phyloP scores from a whole-genome alignment of 192 early-diverging fungal species.

The Haplosporangium gracile region DNA sequence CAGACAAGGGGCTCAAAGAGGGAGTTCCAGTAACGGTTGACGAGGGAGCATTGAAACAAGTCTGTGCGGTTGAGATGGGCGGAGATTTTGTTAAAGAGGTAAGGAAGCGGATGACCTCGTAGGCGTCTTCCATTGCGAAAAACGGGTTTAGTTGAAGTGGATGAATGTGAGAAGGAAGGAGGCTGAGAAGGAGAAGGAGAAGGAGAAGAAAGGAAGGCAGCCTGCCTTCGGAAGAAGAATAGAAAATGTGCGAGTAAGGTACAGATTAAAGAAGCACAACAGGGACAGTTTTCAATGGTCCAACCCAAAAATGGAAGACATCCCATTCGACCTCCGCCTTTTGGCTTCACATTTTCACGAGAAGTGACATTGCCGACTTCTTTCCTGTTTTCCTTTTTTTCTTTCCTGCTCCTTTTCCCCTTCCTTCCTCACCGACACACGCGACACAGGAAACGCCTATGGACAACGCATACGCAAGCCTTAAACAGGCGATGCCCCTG shows the following conservation, averaged over 20 bases:
- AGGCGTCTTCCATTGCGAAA: not conserved
- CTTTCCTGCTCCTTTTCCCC: not conserved
- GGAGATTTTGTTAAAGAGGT: not conserved
- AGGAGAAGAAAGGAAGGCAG: not conserved
- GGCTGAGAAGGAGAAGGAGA: not conserved
- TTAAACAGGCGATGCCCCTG: not conserved
- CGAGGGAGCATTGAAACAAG: not conserved
- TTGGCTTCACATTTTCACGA: too few relatives aligned
- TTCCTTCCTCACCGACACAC: not conserved
- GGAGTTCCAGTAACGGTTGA: not conserved
- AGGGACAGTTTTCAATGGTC: too few relatives aligned
- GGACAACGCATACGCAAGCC: not conserved
- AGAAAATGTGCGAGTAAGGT: too few relatives aligned
- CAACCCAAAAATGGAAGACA: too few relatives aligned
- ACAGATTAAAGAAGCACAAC: not conserved
- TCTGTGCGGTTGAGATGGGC: not conserved
- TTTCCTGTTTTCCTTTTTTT: not conserved
- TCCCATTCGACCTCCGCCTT: too few relatives aligned
- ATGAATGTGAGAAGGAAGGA: not conserved
- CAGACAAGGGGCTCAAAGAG: not conserved
- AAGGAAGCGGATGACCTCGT: not conserved
- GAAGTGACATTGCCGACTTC: too few relatives aligned
- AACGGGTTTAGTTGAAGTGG: too few relatives aligned
- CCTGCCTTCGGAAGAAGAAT: too few relatives aligned
- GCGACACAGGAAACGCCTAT: not conserved